phyloP scores from a whole-genome alignment of 2,329 filamentous ascomycete species.

The Canariomyces notabilis region DNA sequence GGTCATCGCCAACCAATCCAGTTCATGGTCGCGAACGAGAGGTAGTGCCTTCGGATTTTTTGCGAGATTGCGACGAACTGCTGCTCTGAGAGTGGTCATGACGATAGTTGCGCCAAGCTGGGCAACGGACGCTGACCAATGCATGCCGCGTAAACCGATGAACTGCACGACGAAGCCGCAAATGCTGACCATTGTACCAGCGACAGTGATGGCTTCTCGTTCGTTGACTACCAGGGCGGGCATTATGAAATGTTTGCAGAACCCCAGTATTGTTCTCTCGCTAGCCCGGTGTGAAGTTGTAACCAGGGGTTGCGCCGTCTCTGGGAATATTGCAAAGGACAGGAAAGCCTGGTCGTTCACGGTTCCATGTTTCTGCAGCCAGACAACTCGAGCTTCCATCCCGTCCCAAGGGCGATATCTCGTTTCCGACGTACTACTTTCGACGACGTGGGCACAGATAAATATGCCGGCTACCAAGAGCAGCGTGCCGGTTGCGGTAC shows the following conservation, averaged over 20 bases:
- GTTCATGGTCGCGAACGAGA: constrained; percentile 19
- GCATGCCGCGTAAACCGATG: constrained; percentile 25
- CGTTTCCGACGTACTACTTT: constrained; percentile 28
- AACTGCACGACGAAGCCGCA: constrained; percentile 29
- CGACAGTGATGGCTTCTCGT: background rate
- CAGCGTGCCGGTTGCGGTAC: constrained; percentile 26
- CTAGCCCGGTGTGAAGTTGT: constrained; percentile 7
- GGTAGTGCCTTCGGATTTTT: constrained; percentile 6
- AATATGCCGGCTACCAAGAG: constrained; percentile 27
- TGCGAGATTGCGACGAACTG: constrained; percentile 24
- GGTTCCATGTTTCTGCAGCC: constrained; percentile 27
- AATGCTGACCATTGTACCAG: constrained; percentile 21
- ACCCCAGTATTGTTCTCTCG: background rate
- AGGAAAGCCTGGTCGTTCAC: constrained; percentile 30
- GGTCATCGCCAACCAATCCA: constrained; percentile 27
- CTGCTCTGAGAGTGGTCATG: constrained; percentile 26
- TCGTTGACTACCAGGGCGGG: no score
- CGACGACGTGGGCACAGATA: constrained; percentile 30
- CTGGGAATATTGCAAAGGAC: constrained; percentile 15
- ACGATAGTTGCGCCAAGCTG: constrained; percentile 25
- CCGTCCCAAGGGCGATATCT: constrained; percentile 12
- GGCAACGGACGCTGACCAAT: constrained; percentile 26
- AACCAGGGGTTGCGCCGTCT: background rate
- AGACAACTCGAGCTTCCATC: constrained; percentile 21
- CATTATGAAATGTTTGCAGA: background rate